A percentile compares a stretch with the other conserved stretches of the same genome.
phyloP scores from a whole-genome alignment of 352 stramenopile species.

The Globisporangium viniferum region DNA sequence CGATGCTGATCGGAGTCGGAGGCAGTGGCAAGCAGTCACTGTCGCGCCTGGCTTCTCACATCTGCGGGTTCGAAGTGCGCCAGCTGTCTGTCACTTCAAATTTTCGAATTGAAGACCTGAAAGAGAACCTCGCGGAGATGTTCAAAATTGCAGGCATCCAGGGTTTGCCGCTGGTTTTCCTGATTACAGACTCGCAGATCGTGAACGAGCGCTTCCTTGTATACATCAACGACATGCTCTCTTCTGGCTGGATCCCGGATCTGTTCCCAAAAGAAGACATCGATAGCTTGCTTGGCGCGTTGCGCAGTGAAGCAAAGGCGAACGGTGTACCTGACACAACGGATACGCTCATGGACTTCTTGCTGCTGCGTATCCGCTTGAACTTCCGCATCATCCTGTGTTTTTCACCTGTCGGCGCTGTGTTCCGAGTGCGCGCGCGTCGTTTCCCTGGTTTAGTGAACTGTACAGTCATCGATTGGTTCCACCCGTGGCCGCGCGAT shows the following conservation, averaged over 20 bases:
- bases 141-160: constrained; percentile 95
- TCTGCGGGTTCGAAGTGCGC: constrained; percentile 95
- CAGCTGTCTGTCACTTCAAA: constrained; percentile 95
- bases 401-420: constrained; percentile 96
- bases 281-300: constrained; percentile 86
- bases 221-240: constrained; percentile 98
- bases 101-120: constrained; percentile 96
- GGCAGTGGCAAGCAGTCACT: constrained; percentile 96
- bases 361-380: constrained; percentile 90
- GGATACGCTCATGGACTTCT: constrained; percentile 95
- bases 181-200: constrained; percentile 99
- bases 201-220: constrained; percentile 98
- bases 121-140: constrained; percentile 96
- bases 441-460: constrained; percentile 97
- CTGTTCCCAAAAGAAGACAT: constrained; percentile 97
- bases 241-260: constrained; percentile 95
- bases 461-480: constrained; percentile 97
- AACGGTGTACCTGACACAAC: constrained; percentile 92
- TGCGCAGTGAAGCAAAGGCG: constrained; percentile 95
- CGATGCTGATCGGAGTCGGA: constrained; percentile 97
- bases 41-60: constrained; percentile 94
- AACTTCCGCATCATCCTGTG: constrained; percentile 98
- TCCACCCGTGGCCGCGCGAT: constrained; percentile 96
- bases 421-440: constrained; percentile 94
- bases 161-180: constrained; percentile 92